phyloP scores from a whole-genome alignment of 2,329 filamentous ascomycete species.

The Penicillium sp. region DNA sequence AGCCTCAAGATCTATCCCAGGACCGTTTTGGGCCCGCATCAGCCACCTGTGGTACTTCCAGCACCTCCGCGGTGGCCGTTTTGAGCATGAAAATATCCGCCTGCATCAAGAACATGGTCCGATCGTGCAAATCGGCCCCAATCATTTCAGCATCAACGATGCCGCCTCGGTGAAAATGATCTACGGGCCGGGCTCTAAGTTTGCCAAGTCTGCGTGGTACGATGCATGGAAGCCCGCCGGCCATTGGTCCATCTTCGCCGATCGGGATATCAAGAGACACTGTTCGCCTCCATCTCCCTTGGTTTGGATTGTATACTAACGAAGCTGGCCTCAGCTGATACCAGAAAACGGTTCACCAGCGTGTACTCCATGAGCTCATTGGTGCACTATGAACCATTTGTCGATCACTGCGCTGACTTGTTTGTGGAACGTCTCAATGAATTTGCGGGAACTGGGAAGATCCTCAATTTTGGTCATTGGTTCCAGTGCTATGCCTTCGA shows the following conservation, averaged over 20 bases:
- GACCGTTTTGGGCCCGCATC: conserved; percentile 48
- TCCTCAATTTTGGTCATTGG: conserved; percentile 44
- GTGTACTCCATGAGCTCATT: conserved; percentile 53
- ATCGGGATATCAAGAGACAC: conserved; percentile 41
- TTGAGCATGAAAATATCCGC: conserved; percentile 42
- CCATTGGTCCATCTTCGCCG: conserved; percentile 36
- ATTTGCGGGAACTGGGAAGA: conserved; percentile 29
- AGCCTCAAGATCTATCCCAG: conserved; percentile 45
- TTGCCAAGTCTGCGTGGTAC: conserved; percentile 42
- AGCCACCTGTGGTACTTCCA: conserved; percentile 48
- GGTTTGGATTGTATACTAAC: neutral
- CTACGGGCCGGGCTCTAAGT: conserved; percentile 45
- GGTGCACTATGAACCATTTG: conserved; percentile 52
- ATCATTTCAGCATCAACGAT: conserved; percentile 51
- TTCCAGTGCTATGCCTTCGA: conserved; percentile 40
- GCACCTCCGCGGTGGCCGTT: conserved; percentile 37
- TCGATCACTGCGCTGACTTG: conserved; percentile 50
- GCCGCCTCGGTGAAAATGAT: conserved; percentile 43
- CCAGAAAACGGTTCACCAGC: conserved; percentile 43
- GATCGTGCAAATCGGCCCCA: conserved; percentile 51
- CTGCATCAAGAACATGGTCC: conserved; percentile 45
- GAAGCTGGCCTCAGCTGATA: conserved; percentile 26
- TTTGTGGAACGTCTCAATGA: conserved; percentile 43
- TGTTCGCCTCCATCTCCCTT: conserved; percentile 19
- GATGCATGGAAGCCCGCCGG: conserved; percentile 34